A percentile compares a stretch with the other conserved stretches of the same genome.
These are phyloP conservation scores for Entomortierella lignicola DNA, from an alignment of 192 early-diverging fungal genomes.

Conservation along the genomic window DNA sequence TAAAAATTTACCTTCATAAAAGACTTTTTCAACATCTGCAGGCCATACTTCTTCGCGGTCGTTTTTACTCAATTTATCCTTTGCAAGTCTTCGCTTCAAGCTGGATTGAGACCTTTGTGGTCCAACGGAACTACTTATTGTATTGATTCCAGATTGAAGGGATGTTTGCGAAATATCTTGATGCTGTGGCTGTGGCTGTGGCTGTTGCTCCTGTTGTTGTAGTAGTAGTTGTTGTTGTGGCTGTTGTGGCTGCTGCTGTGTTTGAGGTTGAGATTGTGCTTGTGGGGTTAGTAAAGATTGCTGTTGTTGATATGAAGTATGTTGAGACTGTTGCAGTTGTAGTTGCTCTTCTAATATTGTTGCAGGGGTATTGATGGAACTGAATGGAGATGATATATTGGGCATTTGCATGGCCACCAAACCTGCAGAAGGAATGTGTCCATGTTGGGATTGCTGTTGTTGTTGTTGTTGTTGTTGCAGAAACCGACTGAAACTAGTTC, in stretches of 20 bases:
- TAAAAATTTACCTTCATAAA: slow-evolving; percentile 60
- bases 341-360: not conserved
- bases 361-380: not conserved
- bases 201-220: not conserved
- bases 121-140: slow-evolving; percentile 4
- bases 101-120: slow-evolving; percentile 14
- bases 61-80: slow-evolving; percentile 39
- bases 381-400: not conserved
- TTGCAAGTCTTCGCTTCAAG: slow-evolving; percentile 32
- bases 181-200: slow-evolving; percentile 7
- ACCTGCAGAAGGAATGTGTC: slow-evolving; percentile 25
- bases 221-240: not conserved
- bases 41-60: slow-evolving; percentile 62
- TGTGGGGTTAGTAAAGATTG: no score
- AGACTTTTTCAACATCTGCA: slow-evolving; percentile 70
- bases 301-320: slow-evolving; percentile 13
- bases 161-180: not conserved
- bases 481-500: slow-evolving; percentile 6
- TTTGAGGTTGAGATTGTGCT: not conserved
- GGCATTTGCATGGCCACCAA: slow-evolving; percentile 26
- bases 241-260: not conserved
- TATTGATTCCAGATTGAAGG: not conserved
- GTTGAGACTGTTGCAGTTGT: slow-evolving; percentile 20
- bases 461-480: slow-evolving; percentile 21
- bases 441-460: slow-evolving; percentile 13